phyloP scores from a whole-genome alignment of 2,329 filamentous ascomycete genomes.

The Leptographium flavum region DNA sequence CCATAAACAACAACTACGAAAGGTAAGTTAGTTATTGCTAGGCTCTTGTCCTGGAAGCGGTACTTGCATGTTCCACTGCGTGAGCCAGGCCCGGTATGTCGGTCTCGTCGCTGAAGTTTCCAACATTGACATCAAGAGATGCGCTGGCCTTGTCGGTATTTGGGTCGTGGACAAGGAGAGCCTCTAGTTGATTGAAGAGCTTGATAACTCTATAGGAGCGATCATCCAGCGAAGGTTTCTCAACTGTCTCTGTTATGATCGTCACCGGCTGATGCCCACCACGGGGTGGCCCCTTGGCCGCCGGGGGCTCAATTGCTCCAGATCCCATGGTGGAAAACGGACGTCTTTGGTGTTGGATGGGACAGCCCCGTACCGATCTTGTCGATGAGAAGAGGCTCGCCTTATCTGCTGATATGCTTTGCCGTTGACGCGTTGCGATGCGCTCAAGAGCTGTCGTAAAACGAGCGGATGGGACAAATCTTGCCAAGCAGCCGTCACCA shows the following conservation, averaged over 20 bases:
- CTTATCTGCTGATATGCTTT: background rate
- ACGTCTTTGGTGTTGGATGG: too few relatives aligned
- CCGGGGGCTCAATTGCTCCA: background rate
- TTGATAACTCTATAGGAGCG: conserved; percentile 77
- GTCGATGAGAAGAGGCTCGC: background rate
- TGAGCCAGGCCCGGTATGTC: conserved; percentile 93
- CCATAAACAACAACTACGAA: conserved; percentile 79
- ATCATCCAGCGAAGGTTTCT: conserved; percentile 76
- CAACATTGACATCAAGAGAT: conserved; percentile 88
- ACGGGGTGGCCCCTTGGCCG: background rate
- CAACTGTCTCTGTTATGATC: conserved; percentile 53
- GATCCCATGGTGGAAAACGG: background rate
- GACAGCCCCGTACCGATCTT: too few relatives aligned
- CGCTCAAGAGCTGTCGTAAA: background rate
- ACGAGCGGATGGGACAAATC: background rate
- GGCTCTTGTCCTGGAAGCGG: background rate
- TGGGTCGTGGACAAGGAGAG: conserved; percentile 79
- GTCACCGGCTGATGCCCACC: conserved; percentile 14
- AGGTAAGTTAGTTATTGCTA: background rate
- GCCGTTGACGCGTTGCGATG: background rate
- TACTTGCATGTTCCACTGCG: conserved; percentile 70
- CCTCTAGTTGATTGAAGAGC: conserved; percentile 78
- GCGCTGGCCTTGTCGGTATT: conserved; percentile 96
- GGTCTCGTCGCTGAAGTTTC: conserved; percentile 82
- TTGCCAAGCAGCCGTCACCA: background rate